Base-by-base conservation (phyloP, 2,329 filamentous ascomycete species). In the Beauveria brongniartii region DNA sequence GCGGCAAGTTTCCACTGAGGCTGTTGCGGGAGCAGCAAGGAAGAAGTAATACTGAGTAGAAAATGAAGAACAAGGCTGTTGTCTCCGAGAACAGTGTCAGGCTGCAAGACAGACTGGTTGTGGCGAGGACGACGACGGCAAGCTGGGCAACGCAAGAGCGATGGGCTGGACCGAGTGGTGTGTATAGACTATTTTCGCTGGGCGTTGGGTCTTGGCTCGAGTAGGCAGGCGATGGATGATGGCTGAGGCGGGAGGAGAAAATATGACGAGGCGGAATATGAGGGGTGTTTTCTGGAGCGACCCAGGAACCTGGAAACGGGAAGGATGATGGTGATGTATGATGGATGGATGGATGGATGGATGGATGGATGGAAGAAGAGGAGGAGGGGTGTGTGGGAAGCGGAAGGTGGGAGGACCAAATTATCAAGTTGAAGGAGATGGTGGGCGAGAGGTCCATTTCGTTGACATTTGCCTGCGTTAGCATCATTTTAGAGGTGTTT, bases 291-390 rank as follows among this genome's bases (percentile, higher is more conserved):
- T 44, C 14, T 14, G 44, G 44, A 26, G 28, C 43, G 55, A 57
- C 55, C 55, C 55, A 57, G 55, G 55, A 48, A 44, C 55, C 55
- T 48, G 55, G 55, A 44, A 57, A 57, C 44, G 20, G 34, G 51
- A 26, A 9, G 55, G 44, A 40, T 40, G 28, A 6, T 20, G 48
- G 48, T 34, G 41, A 20, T 26, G 4, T 26, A 30, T 28, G 40
- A 41, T 46, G 26, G 47, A 54, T 41, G 30, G 53, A 34, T 44
- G 22, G 22, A 14, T 24, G 24, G 24, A 24, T 24, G 24, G 24
- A 24, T 24, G 24, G 24, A 24, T 22, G 28, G 53, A 30, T 43
- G 20, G 22, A 14, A 40, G 20, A 26, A n/a, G n/a, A 26, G 52
- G 28, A 50, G 47, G 47, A 18, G 26, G 28, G 48, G 26, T 26